These are phyloP conservation scores for Saccharomycopsis malanga DNA, from an alignment of 805 yeast species.

Conservation along the genomic window DNA sequence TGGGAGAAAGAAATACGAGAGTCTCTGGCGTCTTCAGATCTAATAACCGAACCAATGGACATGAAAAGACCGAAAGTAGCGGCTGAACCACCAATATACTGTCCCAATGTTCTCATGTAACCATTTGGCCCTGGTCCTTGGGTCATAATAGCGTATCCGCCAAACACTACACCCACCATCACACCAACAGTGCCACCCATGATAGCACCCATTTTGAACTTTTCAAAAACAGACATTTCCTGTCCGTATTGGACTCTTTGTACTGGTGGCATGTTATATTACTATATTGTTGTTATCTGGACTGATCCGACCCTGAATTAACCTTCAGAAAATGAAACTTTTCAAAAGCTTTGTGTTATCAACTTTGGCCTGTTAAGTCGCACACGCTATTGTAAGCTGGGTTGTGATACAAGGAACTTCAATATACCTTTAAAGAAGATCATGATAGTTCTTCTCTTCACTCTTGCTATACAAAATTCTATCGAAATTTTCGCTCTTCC, in stretches of 20 bases:
- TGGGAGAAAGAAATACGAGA: neutral
- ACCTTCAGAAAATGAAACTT: too few species aligned
- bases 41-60: slow-evolving; percentile 90
- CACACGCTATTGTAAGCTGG: too few species aligned
- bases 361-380: too few species aligned
- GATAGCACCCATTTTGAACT: slow-evolving; percentile 96
- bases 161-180: slow-evolving; percentile 90
- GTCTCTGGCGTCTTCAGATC: slow-evolving; percentile 69
- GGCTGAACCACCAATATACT: slow-evolving; percentile 92
- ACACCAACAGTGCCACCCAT: slow-evolving; percentile 94
- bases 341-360: too few species aligned
- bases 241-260: slow-evolving; percentile 49
- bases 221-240: slow-evolving; percentile 85
- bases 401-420: too few species aligned
- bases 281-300: too few species aligned
- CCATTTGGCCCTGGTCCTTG: slow-evolving; percentile 99
- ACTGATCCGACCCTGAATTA: too few species aligned
- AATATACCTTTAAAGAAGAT: too few species aligned
- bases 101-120: slow-evolving; percentile 91
- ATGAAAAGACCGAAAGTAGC: slow-evolving; percentile 94
- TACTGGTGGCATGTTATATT: slow-evolving; percentile 49
- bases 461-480: too few species aligned
- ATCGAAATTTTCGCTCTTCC: too few species aligned
- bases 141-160: slow-evolving; percentile 83
- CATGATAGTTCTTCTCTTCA: too few species aligned